Evolutionary conservation across 2,329 filamentous ascomycete genomes (phyloP).

Genomic region (Macroventuria anomochaeta): DNA sequence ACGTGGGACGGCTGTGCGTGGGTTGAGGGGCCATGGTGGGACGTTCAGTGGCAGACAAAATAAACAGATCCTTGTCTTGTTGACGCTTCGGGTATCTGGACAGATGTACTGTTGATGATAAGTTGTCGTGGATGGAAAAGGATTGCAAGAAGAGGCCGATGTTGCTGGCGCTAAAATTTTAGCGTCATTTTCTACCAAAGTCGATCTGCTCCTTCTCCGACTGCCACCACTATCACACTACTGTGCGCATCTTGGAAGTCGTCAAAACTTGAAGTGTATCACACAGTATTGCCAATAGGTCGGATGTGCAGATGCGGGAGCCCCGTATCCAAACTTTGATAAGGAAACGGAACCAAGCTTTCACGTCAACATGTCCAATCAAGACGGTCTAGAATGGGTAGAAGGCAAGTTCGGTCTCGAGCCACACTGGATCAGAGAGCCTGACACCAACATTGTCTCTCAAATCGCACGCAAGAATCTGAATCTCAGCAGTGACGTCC

Average conservation of each 20-base stretch:
- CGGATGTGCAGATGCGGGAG: too few species aligned
- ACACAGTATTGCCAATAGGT: too few species aligned
- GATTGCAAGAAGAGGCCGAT: background rate
- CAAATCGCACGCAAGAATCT: slow-evolving; percentile 6
- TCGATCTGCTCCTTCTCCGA: too few species aligned
- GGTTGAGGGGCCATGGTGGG: background rate
- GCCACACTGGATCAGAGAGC: slow-evolving; percentile 18
- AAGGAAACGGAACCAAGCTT: too few species aligned
- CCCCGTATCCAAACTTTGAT: too few species aligned
- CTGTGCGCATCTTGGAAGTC: too few species aligned
- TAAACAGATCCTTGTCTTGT: background rate
- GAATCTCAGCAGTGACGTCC: background rate
- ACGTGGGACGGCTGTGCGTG: background rate
- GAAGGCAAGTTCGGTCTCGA: slow-evolving; percentile 3
- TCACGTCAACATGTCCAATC: background rate
- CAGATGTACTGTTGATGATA: background rate
- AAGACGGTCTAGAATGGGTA: background rate
- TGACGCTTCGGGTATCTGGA: background rate
- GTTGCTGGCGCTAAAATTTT: background rate
- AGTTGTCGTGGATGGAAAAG: background rate
- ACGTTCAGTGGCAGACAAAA: background rate
- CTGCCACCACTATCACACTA: too few species aligned
- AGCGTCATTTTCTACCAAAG: background rate
- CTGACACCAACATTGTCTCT: slow-evolving; percentile 6
- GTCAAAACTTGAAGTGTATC: too few species aligned